phyloP scores from a whole-genome alignment of 768 basidiomycete genomes.

The Psilocybe tampanensis region DNA sequence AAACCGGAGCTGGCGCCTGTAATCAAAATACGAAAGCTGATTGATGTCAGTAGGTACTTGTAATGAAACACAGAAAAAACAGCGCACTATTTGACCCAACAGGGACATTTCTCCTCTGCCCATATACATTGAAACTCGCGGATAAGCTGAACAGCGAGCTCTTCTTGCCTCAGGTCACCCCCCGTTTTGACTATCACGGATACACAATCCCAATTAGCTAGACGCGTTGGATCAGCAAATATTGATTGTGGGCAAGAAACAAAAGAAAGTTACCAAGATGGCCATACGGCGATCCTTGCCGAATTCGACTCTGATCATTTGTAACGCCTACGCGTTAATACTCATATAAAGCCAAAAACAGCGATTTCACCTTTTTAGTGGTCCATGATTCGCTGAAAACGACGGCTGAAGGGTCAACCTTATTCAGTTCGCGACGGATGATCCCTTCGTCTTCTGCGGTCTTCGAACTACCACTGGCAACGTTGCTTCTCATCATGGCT shows the following conservation, averaged over 20 bases:
- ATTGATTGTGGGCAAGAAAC: slow-evolving; percentile 2
- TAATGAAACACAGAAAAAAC: background rate
- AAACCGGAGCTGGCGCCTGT: slow-evolving; percentile 92
- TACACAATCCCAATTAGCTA: slow-evolving; percentile 85
- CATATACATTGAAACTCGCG: slow-evolving; percentile 92
- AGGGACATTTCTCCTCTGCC: slow-evolving; percentile 89
- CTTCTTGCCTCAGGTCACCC: slow-evolving; percentile 95
- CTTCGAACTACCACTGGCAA: slow-evolving; percentile 55
- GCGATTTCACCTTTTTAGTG: slow-evolving; percentile 73
- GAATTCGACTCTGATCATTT: slow-evolving; percentile 77
- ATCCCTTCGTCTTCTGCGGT: slow-evolving; percentile 91
- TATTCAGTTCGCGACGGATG: slow-evolving; percentile 90
- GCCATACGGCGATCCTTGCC: slow-evolving; percentile 93
- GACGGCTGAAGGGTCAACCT: slow-evolving; percentile 93
- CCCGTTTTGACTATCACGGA: slow-evolving; percentile 99
- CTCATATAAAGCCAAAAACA: background rate
- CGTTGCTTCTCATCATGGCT: slow-evolving; percentile 60
- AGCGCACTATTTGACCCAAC: slow-evolving; percentile 91
- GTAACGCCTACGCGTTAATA: background rate
- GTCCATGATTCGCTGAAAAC: slow-evolving; percentile 96
- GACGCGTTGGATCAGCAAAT: background rate
- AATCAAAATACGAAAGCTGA: slow-evolving; percentile 93
- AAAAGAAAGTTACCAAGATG: slow-evolving; percentile 67
- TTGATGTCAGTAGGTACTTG: background rate
- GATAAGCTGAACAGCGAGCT: slow-evolving; percentile 94